phyloP scores from a whole-genome alignment of 345 rosid genomes.

The Eucalyptus microcorys region DNA sequence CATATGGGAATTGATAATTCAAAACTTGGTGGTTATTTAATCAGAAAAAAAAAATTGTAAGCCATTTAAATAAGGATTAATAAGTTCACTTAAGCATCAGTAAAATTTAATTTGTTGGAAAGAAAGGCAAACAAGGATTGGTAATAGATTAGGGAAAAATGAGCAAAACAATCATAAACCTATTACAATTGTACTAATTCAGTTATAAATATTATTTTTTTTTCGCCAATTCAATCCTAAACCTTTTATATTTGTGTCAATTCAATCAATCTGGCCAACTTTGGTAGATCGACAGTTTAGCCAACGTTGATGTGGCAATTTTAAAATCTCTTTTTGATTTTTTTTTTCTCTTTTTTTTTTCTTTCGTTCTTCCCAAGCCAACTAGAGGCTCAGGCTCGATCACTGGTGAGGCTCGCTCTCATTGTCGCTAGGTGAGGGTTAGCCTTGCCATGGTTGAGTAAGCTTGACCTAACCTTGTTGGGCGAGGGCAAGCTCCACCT shows the following conservation, averaged over 20 bases:
- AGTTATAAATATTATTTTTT: accelerated
- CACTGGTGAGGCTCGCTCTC: no score
- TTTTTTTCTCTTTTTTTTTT: no score
- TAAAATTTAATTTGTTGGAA: background rate
- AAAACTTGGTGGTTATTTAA: background rate
- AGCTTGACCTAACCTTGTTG: no score
- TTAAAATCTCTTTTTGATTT: no score
- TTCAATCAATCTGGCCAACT: no score
- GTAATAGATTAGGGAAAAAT: no score
- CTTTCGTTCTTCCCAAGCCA: no score
- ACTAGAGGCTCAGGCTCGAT: no score
- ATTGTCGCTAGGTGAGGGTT: accelerated
- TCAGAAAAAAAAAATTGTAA: background rate
- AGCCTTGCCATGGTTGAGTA: no score
- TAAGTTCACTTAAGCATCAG: background rate
- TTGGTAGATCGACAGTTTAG: no score
- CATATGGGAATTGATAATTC: background rate
- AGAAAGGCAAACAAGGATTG: background rate
- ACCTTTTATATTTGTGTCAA: background rate
- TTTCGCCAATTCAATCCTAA: accelerated
- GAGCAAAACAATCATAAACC: background rate
- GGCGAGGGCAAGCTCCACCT: no score
- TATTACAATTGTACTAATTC: background rate
- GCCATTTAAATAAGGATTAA: background rate
- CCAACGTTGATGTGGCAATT: accelerated